These are phyloP conservation scores for Striga hermonthica DNA, from an alignment of 305 asterid genomes.

Conservation along the genomic window DNA sequence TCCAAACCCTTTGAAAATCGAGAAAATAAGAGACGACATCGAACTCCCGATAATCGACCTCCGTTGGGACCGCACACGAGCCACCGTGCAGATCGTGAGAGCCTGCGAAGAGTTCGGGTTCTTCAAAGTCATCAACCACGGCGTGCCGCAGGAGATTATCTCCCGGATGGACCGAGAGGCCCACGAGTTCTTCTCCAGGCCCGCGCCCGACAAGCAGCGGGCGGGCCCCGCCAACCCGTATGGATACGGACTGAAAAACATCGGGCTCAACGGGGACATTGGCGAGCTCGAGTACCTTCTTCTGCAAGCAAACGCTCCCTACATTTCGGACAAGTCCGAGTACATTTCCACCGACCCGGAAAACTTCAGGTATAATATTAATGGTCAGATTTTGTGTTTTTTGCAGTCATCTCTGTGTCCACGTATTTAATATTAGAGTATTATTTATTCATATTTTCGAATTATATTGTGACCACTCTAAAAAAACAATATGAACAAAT, in stretches of 20 bases:
- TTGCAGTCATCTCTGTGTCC: no score
- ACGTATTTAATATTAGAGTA: no score
- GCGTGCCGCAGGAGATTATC: slow-evolving; percentile 48
- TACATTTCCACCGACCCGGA: slow-evolving; percentile 34
- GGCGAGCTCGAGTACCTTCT: slow-evolving; percentile 74
- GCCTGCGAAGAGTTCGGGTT: slow-evolving; percentile 74
- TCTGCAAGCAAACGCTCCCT: slow-evolving; percentile 47
- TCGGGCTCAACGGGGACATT: slow-evolving; percentile 67
- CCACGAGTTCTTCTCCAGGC: slow-evolving; percentile 45
- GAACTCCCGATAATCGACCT: slow-evolving; percentile 67
- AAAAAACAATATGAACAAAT: no score
- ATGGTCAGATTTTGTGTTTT: no score
- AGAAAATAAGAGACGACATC: slow-evolving; percentile 46
- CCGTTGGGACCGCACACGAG: slow-evolving; percentile 29
- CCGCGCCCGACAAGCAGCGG: slow-evolving; percentile 48
- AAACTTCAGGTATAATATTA: slow-evolving; percentile 50
- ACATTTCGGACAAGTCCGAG: slow-evolving; percentile 31
- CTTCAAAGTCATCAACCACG: slow-evolving; percentile 75
- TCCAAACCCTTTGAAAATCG: slow-evolving; percentile 29
- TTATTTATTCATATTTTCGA: no score
- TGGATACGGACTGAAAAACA: slow-evolving; percentile 66
- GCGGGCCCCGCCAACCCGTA: slow-evolving; percentile 62
- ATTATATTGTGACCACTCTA: no score
- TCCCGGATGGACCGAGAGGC: slow-evolving; percentile 53
- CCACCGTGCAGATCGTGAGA: slow-evolving; percentile 38